phyloP scores from a whole-genome alignment of 495 filamentous ascomycete genomes.

The Penicillium psychrofluorescens region DNA sequence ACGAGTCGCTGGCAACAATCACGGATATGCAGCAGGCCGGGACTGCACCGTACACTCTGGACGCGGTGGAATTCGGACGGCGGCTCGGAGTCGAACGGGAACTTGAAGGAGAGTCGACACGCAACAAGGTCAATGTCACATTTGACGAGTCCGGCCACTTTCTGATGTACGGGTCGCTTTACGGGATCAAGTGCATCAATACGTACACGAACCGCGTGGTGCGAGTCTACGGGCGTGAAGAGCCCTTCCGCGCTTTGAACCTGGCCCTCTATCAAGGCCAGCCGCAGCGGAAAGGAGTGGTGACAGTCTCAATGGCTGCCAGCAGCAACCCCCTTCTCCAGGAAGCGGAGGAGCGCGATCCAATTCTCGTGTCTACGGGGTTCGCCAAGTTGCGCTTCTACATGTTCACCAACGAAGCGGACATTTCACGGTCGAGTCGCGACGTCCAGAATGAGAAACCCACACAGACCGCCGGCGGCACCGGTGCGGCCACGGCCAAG shows the following conservation, averaged over 20 bases:
- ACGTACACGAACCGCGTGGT: slow-evolving; percentile 86
- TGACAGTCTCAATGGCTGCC: slow-evolving; percentile 97
- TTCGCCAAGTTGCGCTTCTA: slow-evolving; percentile 92
- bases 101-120: slow-evolving; percentile 61
- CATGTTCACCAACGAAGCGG: slow-evolving; percentile 89
- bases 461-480: slow-evolving; percentile 23
- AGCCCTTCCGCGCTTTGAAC: slow-evolving; percentile 74
- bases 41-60: slow-evolving; percentile 67
- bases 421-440: slow-evolving; percentile 75
- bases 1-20: slow-evolving; percentile 80
- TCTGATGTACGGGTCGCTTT: slow-evolving; percentile 85
- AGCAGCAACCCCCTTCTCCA: slow-evolving; percentile 87
- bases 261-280: slow-evolving; percentile 92
- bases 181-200: slow-evolving; percentile 91
- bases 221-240: slow-evolving; percentile 81
- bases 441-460: slow-evolving; percentile 97
- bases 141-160: slow-evolving; percentile 97
- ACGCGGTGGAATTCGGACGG: slow-evolving; percentile 86
- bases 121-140: slow-evolving; percentile 70
- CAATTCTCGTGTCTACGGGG: slow-evolving; percentile 78
- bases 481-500: slow-evolving; percentile 47
- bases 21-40: slow-evolving; percentile 93
- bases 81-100: slow-evolving; percentile 84
- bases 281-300: slow-evolving; percentile 82
- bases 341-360: slow-evolving; percentile 87